phyloP scores from a whole-genome alignment of 257 asterid species.

The Capsicum chinense region DNA sequence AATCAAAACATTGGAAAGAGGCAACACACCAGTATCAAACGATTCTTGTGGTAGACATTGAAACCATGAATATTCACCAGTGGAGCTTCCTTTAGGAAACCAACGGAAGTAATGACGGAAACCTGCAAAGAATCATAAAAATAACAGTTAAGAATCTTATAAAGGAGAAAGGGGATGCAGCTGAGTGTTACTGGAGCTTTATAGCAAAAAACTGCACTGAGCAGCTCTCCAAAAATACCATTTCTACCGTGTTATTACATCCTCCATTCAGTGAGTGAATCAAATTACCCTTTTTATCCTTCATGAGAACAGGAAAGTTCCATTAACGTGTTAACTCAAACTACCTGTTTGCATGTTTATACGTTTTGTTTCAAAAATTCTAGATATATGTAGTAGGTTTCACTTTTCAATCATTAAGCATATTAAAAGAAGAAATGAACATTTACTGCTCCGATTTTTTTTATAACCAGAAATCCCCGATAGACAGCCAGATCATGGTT shows the following conservation, averaged over 20 bases:
- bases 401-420: background rate
- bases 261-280: constrained; percentile 7
- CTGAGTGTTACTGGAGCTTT: constrained; percentile 6
- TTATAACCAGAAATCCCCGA: background rate
- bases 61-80: constrained; percentile 82
- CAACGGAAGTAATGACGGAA: constrained; percentile 71
- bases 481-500: background rate
- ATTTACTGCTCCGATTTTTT: background rate
- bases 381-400: background rate
- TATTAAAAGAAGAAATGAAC: background rate
- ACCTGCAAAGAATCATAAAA: constrained; percentile 56
- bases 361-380: background rate
- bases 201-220: constrained; percentile 3
- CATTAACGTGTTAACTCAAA: background rate
- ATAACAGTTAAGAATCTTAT: background rate
- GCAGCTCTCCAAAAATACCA: background rate
- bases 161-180: background rate
- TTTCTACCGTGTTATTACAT: background rate
- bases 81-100: constrained; percentile 95
- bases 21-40: constrained; percentile 79
- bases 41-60: constrained; percentile 94
- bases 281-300: background rate
- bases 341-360: background rate
- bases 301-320: background rate
- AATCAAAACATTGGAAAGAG: constrained; percentile 29